Evolutionary conservation across 73 alveolate genomes (phyloP), one percentile per base, ranked within the genome.

Genomic region (Urostyla sp.): DNA sequence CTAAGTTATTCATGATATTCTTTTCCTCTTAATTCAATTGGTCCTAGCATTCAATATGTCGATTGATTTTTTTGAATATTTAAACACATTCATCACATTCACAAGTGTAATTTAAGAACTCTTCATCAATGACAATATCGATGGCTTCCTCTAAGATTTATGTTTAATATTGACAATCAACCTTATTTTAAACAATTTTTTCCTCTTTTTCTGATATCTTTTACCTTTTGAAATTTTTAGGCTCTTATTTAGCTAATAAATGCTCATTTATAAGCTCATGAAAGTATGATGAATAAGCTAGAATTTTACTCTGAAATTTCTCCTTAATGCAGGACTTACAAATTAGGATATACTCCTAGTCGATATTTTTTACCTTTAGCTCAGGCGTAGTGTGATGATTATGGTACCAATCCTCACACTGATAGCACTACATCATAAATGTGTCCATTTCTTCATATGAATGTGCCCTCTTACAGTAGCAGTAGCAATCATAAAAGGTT

Each of bases 331-430:
- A 75, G 51, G 38, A 11, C 32, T 40, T 35, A 37, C 79, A 75
- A 23, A 75, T 3, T 1, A 75, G 80, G 60, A 59, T 18, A 31
- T 13, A 57, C 3, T 85, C 18, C 0, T 56, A 60, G 31, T 54
- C 81, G 36, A 56, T 69, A n/a, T 23, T 10, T 49, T 73, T 60
- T 54, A 52, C 75, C 18, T 24, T 54, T 53, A 80, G 52, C 52
- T 23, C 75, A 46, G 92, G 92, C 49, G 63, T 74, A 51, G 81
- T 40, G 69, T 87, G 92, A 16, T 74, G 80, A 40, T 83, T 77
- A 74, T 92, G 98, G 77, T 74, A 92, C 98, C 98, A 92, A 73
- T 92, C 98, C 75, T 92, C 98, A 75, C 98, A 92, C 24, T 72
- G 69, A 52, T 57, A 78, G 83, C 98, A 92, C 84, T 92, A 92